Conservation (phyloP, 108 stramenopile species). For the Nannochloropsis gaditana region DNA sequence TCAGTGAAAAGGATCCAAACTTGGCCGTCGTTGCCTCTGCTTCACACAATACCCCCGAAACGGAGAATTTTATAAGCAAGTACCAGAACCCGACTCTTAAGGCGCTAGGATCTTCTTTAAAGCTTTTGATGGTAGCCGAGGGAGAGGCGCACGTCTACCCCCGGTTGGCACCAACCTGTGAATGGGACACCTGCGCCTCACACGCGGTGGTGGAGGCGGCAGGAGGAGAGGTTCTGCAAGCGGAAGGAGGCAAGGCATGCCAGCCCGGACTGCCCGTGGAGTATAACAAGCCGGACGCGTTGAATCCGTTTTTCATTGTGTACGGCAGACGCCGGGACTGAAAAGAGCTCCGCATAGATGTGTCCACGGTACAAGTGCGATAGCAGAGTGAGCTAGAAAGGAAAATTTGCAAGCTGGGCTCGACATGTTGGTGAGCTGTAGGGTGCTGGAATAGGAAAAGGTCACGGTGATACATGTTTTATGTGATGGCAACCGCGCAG, state of each 20-base stretch:
- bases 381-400: too few species aligned
- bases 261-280: constrained; percentile 37
- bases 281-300: constrained; percentile 51
- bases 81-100: constrained; percentile 43
- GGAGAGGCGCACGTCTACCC: constrained; percentile 50
- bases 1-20: constrained; percentile 39
- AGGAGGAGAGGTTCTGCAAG: constrained; percentile 50
- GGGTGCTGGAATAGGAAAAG: too few species aligned
- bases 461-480: too few species aligned
- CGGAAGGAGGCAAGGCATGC: constrained; percentile 42
- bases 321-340: constrained; percentile 37
- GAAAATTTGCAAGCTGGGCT: too few species aligned
- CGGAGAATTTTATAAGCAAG: constrained; percentile 49
- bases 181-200: constrained; percentile 53
- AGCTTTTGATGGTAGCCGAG: constrained; percentile 50
- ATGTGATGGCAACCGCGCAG: too few species aligned
- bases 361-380: too few species aligned
- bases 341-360: not conserved
- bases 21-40: constrained; percentile 44
- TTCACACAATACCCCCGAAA: constrained; percentile 46
- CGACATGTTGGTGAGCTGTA: too few species aligned
- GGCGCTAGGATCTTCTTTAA: constrained; percentile 44
- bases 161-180: constrained; percentile 46
- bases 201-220: constrained; percentile 38
- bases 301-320: constrained; percentile 53